A percentile compares a stretch with the other conserved stretches of the same genome.
These are phyloP conservation scores for Ophiostoma pallidulum DNA, from an alignment of 2,329 filamentous ascomycete genomes.

Conservation along the genomic window DNA sequence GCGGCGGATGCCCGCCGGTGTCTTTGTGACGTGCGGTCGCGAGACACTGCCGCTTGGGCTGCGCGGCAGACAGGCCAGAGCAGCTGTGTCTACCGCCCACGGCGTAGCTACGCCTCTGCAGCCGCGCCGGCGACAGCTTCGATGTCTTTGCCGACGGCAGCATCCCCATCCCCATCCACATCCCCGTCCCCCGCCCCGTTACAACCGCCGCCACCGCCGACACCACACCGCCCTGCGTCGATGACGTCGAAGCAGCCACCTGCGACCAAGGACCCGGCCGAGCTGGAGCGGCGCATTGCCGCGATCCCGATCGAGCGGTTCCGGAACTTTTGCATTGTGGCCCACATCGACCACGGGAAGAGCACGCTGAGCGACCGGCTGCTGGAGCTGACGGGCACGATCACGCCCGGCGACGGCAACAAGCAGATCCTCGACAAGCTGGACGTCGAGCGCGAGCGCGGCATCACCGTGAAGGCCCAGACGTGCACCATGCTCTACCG, in stretches of 20 bases:
- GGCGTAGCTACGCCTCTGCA: too few relatives aligned
- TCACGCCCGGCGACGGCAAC: constrained; percentile 67
- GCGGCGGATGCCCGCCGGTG: too few relatives aligned
- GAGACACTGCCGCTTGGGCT: too few relatives aligned
- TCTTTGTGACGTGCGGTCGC: too few relatives aligned
- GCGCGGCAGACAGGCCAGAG: too few relatives aligned
- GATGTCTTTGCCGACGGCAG: too few relatives aligned
- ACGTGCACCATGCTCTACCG: constrained; percentile 97
- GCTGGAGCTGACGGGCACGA: constrained; percentile 89
- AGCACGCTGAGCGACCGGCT: constrained; percentile 89
- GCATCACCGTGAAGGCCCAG: constrained; percentile 98
- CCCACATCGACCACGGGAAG: constrained; percentile 98
- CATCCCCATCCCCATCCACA: too few relatives aligned
- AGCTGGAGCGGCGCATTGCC: constrained; percentile 52
- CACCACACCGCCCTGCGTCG: too few relatives aligned
- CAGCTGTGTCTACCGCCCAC: too few relatives aligned
- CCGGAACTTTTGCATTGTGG: constrained; percentile 97
- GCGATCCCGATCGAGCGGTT: constrained; percentile 70
- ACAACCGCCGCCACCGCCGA: too few relatives aligned
- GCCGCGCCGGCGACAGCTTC: too few relatives aligned
- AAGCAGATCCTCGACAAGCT: constrained; percentile 96
- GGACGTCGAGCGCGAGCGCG: constrained; percentile 89
- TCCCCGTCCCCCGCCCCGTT: neutral
- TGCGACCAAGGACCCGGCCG: constrained; percentile 21
- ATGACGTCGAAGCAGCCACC: neutral